Evolutionary conservation across 805 yeast species (phyloP), one percentile per base, ranked within the genome.

Genomic region (Ogataea naganishii): DNA sequence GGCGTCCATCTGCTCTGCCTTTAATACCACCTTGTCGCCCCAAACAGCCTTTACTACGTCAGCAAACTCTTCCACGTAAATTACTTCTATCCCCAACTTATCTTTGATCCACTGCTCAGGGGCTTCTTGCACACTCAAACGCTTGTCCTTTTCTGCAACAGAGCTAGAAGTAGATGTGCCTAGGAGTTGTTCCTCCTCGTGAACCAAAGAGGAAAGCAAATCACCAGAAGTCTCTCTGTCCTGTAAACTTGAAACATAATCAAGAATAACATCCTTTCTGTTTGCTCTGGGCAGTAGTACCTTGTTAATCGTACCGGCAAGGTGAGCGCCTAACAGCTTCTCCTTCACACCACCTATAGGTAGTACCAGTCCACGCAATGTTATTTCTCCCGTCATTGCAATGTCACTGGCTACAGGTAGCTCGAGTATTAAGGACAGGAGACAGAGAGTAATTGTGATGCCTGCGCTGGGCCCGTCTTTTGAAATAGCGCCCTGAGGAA

Each of bases 381-480:
- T 80, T 36, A 82, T 76, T 51, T 82, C 94, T 5, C 94, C 94
- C 1, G 94, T 83, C 92, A 83, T 80, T 29, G 94, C 94, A 29
- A 80, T 58, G 29, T 61, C 57, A 10, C 48, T 43, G 1, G 66
- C 64, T 6, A 66, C 65, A 1, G 69, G 66, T 29, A 56, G 62
- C 30, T 63, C 60, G 22, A 66, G 43, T 6, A 64, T 41, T 32
- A 66, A 47, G 1, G 71, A 65, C 19, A 66, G 47, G 31, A 66
- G 62, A 58, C 59, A 62, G 27, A 64, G 48, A 2, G 72, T 65
- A 63, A 66, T 65, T 4, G 72, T 64, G 28, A 66, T 62, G 12
- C 72, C 72, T 0, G 72, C 72, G 18, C 70, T 63, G 20, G 64
- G 64, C 6, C 64, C 64, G 40, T 66, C 72, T 41, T 66, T 66